Conservation (phyloP, 805 yeast species). For the Wickerhamiella musiphila region DNA sequence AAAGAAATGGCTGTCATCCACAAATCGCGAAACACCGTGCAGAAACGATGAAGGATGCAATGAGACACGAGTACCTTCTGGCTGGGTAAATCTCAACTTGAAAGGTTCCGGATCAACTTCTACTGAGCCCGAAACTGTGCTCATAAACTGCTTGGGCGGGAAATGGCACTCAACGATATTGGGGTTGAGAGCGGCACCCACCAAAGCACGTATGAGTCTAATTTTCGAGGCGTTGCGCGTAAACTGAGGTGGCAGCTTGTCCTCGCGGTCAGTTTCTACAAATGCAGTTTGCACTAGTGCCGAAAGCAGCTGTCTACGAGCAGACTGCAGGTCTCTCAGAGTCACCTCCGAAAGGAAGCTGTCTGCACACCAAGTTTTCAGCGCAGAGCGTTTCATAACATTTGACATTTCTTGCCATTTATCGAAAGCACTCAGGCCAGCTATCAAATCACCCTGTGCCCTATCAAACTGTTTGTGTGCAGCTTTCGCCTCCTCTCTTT, state of each 20-base stretch:
- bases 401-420: slow-evolving; percentile 28
- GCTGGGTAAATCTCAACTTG: slow-evolving; percentile 52
- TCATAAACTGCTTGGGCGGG: slow-evolving; percentile 63
- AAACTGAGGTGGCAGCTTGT: slow-evolving; percentile 8
- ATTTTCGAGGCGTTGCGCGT: slow-evolving; percentile 33
- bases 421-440: slow-evolving; percentile 40
- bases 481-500: slow-evolving; percentile 43
- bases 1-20: slow-evolving; percentile 30
- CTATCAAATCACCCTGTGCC: slow-evolving; percentile 61
- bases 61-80: slow-evolving; percentile 57
- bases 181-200: slow-evolving; percentile 74
- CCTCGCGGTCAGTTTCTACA: slow-evolving; percentile 36
- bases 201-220: slow-evolving; percentile 41
- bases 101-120: slow-evolving; percentile 74
- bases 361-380: slow-evolving; percentile 33
- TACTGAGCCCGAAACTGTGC: slow-evolving; percentile 60
- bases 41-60: slow-evolving; percentile 74
- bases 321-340: slow-evolving; percentile 52
- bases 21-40: slow-evolving; percentile 32
- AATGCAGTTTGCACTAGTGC: slow-evolving; percentile 68
- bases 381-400: slow-evolving; percentile 15
- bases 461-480: slow-evolving; percentile 16
- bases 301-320: slow-evolving; percentile 51
- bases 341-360: slow-evolving; percentile 45
- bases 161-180: slow-evolving; percentile 62